phyloP scores from a whole-genome alignment of 148 eudicot species.

The Selenicereus undatus region DNA sequence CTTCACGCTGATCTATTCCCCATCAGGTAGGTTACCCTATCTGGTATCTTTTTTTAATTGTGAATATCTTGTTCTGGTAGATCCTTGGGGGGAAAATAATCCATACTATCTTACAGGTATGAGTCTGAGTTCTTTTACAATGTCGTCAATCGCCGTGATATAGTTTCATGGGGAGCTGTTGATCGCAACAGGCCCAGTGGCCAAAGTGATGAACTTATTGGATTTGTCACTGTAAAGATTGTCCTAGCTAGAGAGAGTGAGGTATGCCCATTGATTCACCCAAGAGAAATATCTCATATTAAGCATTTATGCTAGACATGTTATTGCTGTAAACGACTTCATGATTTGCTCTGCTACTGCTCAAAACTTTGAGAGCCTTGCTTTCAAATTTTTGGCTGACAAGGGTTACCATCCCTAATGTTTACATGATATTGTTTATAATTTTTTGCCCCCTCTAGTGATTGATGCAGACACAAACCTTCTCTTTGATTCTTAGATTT shows the following conservation, averaged over 20 bases:
- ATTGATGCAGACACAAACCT: no score
- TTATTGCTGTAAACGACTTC: not conserved
- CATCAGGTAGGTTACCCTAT: constrained; percentile 52
- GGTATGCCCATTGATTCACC: constrained; percentile 39
- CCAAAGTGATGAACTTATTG: constrained; percentile 77
- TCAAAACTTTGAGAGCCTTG: not conserved
- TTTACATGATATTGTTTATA: not conserved
- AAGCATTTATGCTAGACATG: constrained; percentile 5
- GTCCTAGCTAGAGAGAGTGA: constrained; percentile 79
- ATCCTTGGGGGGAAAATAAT: not conserved
- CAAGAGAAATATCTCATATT: not conserved
- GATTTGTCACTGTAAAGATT: constrained; percentile 78
- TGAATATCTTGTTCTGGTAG: not conserved
- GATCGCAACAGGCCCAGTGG: constrained; percentile 65
- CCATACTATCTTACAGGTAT: constrained; percentile 44
- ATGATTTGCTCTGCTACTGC: not conserved
- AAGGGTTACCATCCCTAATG: not conserved
- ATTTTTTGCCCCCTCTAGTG: no score
- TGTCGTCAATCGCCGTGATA: constrained; percentile 64
- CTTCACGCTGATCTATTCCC: constrained; percentile 82
- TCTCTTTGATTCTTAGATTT: no score
- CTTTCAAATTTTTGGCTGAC: not conserved
- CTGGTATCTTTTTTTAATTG: not conserved
- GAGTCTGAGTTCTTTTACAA: constrained; percentile 82
- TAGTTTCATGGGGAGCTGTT: constrained; percentile 98